Evolutionary conservation across 257 asterid species (phyloP).

Genomic region (Leptodermis oblonga): DNA sequence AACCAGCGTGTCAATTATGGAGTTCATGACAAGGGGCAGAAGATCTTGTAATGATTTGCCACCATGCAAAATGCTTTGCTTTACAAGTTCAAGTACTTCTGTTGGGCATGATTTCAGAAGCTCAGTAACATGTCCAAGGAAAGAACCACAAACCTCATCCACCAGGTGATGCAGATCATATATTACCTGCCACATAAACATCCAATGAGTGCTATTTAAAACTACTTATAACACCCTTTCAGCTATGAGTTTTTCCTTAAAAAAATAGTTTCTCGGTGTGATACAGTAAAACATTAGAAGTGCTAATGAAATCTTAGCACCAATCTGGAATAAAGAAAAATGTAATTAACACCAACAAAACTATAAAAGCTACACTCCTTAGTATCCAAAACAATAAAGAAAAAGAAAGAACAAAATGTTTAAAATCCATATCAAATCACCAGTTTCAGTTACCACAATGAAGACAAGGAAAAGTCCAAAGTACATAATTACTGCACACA

Average conservation of each 20-base stretch:
- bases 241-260: neutral
- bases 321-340: neutral
- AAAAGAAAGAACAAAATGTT: neutral
- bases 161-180: slow-evolving; percentile 64
- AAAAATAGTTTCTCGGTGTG: neutral
- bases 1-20: slow-evolving; percentile 66
- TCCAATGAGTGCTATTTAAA: neutral
- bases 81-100: slow-evolving; percentile 79
- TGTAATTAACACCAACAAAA: neutral
- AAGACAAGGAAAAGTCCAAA: neutral
- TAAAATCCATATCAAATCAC: too few species aligned
- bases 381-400: neutral
- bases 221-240: neutral
- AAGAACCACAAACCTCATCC: slow-evolving; percentile 66
- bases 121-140: slow-evolving; percentile 61
- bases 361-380: neutral
- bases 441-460: neutral
- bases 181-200: slow-evolving; percentile 52
- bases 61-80: slow-evolving; percentile 80
- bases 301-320: neutral
- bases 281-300: neutral
- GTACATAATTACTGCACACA: neutral
- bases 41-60: slow-evolving; percentile 63
- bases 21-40: slow-evolving; percentile 62
- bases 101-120: slow-evolving; percentile 66